phyloP scores from a whole-genome alignment of 2,329 filamentous ascomycete species.

The Ophiostoma himal-ulmi region DNA sequence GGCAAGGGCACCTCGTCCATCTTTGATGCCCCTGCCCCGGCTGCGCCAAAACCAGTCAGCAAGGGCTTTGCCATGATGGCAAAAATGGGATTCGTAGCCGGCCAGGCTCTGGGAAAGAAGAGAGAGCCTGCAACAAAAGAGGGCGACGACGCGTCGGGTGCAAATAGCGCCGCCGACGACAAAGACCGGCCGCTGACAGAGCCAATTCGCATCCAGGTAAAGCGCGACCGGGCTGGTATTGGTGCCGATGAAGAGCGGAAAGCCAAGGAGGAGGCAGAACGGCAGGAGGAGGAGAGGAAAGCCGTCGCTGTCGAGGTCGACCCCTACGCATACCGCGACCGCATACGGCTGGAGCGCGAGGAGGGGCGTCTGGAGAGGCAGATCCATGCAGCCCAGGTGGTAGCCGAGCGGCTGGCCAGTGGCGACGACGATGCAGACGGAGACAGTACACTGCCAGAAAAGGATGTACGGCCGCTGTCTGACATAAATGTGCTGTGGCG shows the following conservation, averaged over 20 bases:
- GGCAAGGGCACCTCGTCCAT: conserved; percentile 46
- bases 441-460: conserved; percentile 23
- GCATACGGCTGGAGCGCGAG: conserved; percentile 65
- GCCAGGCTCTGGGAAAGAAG: conserved; percentile 61
- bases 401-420: conserved; percentile 66
- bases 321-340: conserved; percentile 66
- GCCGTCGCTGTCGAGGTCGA: conserved; percentile 46
- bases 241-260: conserved; percentile 80
- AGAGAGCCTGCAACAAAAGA: conserved; percentile 25
- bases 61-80: conserved; percentile 97
- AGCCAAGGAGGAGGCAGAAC: conserved; percentile 32
- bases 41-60: conserved; percentile 38
- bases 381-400: conserved; percentile 71
- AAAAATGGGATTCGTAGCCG: conserved; percentile 81
- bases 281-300: conserved; percentile 49
- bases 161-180: neutral
- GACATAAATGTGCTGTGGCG: conserved; percentile 76
- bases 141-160: neutral
- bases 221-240: conserved; percentile 75
- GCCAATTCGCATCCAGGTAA: conserved; percentile 70
- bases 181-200: conserved; percentile 42
- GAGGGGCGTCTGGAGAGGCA: conserved; percentile 61
- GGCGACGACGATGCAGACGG: conserved; percentile 30
- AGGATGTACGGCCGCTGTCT: conserved; percentile 44
- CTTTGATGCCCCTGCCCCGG: conserved; percentile 35